Conservation (phyloP, 495 filamentous ascomycete genomes). For the Sabuloglossum arenarium region DNA sequence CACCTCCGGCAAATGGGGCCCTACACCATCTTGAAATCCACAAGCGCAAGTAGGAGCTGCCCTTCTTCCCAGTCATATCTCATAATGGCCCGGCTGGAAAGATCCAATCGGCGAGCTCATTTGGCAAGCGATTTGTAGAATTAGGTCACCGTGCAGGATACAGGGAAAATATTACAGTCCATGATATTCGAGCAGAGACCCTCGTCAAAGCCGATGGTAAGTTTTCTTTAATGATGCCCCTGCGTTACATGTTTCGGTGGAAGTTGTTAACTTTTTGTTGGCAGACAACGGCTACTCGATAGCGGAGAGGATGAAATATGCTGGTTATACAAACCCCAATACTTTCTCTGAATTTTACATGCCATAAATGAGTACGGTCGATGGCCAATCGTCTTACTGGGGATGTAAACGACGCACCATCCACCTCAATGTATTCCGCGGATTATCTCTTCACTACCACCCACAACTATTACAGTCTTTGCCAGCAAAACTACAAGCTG, state of each 20-base stretch:
- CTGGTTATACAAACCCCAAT: background rate
- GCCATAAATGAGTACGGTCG: background rate
- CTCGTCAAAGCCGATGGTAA: constrained; percentile 2
- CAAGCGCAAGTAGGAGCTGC: background rate
- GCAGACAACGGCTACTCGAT: background rate
- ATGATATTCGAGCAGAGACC: constrained; percentile 1
- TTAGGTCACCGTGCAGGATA: background rate
- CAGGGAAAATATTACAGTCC: background rate
- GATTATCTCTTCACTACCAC: background rate
- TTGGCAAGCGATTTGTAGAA: background rate
- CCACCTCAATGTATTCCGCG: background rate
- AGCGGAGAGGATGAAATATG: constrained; percentile 1
- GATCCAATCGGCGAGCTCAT: background rate
- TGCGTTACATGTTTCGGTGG: background rate
- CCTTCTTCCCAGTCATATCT: background rate
- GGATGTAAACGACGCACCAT: background rate
- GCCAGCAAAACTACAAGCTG: background rate
- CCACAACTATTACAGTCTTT: background rate
- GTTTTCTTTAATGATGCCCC: background rate
- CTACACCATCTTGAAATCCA: constrained; percentile 1
- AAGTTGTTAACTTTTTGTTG: background rate
- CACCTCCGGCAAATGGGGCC: background rate
- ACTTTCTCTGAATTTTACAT: background rate
- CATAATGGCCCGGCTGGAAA: background rate
- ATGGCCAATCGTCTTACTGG: background rate